Evolutionary conservation across 805 yeast genomes (phyloP), one percentile per base, ranked within the genome.

Genomic region (Lachancea thermotolerans): DNA sequence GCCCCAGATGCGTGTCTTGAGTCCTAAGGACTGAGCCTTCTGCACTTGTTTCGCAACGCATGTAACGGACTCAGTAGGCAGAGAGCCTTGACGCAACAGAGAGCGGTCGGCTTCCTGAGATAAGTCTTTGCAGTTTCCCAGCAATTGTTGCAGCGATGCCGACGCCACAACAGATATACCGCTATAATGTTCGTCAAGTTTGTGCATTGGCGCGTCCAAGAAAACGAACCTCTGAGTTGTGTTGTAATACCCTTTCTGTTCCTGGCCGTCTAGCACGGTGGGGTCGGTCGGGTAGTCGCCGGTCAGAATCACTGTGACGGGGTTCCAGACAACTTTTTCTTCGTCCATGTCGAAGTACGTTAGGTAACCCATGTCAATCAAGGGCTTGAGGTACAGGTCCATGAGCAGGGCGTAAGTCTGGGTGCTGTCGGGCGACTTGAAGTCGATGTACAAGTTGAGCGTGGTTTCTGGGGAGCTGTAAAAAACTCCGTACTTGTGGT

Each of bases 1-100:
- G 15, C 81, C 89, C 90, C 90, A 84, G 28, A 82, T 66, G 45
- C 91, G 67, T 0, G 86, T 75, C 51, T 72, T 69, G 35, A 82
- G 54, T 10, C 78, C 77, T 40, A 64, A 47, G 2, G 60, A 55
- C 52, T 81, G 86, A 1, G 85, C 81, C 12, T 47, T 44, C 2
- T 48, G 45, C 12, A 64, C 49, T 16, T 77, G 59, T 25, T 50
- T 51, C 8, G 36, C 46, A 12, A 54, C 46, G 47, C 62, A 60
- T 2, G 43, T 41, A 5, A 53, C 39, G 31, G 53, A 54, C 4
- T 48, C 45, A 8, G 35, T 39, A n/a, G 40, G 17, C 21, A 54
- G 31, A 32, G 38, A 51, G n/a, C 53, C 48, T 7, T 21, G 25
- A 21, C 4, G 7, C 25, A 21, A 7, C 25, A 21, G 6, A 7